These are phyloP conservation scores for Psidium guajava DNA, from an alignment of 345 rosid genomes.

Conservation along the genomic window DNA sequence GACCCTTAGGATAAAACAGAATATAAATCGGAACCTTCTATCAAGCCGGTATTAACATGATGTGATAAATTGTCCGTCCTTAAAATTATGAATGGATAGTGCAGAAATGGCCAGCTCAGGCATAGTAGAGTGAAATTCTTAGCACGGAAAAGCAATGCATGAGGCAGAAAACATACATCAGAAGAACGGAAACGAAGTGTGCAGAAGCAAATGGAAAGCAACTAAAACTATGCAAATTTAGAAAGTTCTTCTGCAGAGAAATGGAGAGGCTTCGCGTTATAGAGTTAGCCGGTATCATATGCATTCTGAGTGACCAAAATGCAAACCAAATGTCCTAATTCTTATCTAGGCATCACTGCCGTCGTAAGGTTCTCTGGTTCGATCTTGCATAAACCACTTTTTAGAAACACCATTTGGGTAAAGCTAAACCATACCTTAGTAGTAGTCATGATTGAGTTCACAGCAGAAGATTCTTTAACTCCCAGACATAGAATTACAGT, in stretches of 20 bases:
- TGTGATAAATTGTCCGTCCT: not conserved
- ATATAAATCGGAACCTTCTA: not conserved
- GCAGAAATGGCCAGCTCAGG: not conserved
- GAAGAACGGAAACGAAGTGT: not conserved
- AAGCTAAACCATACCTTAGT: slow-evolving; percentile 37
- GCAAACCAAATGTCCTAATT: not conserved
- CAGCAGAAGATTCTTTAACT: slow-evolving; percentile 66
- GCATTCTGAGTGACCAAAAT: not conserved
- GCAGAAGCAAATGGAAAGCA: not conserved
- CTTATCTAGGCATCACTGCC: no score
- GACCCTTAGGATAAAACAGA: not conserved
- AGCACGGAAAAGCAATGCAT: not conserved
- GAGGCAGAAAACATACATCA: not conserved
- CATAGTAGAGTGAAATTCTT: not conserved
- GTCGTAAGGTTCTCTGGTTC: not conserved
- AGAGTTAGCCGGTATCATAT: not conserved
- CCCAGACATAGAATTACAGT: slow-evolving; percentile 71
- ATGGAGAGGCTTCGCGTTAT: not conserved
- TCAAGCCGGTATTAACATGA: not conserved
- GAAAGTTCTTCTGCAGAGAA: not conserved
- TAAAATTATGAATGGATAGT: not conserved
- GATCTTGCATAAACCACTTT: not conserved
- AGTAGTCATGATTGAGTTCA: slow-evolving; percentile 73
- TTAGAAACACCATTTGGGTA: not conserved
- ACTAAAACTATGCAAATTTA: not conserved